Percentiles rank a stretch among this genome's conserved stretches.
Evolutionary conservation across 345 rosid species (phyloP).

Genomic region (Hibiscus tridactylites): DNA sequence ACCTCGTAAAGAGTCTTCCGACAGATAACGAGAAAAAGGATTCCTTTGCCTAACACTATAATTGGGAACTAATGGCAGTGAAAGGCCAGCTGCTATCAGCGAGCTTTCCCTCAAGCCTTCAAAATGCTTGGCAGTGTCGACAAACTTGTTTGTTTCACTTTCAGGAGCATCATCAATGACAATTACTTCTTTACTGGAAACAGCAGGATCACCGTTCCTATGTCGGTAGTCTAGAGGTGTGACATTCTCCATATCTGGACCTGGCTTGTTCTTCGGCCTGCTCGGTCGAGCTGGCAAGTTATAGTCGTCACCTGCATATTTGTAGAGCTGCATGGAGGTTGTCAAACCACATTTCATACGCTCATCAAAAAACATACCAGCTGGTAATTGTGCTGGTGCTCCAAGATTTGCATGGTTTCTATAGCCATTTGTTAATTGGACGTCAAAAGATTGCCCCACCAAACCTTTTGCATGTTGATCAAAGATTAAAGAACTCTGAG

Average conservation of each 20-base stretch:
- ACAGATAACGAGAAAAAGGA: slow-evolving; percentile 25
- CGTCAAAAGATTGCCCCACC: slow-evolving; percentile 23
- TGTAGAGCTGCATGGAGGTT: slow-evolving; percentile 19
- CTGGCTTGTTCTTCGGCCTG: slow-evolving; percentile 19
- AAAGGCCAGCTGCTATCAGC: slow-evolving; percentile 19
- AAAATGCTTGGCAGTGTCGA: slow-evolving; percentile 12
- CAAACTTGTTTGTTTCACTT: slow-evolving; percentile 16
- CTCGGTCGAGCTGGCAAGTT: slow-evolving; percentile 14
- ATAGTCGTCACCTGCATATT: slow-evolving; percentile 16
- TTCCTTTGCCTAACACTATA: slow-evolving; percentile 17
- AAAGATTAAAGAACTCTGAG: slow-evolving; percentile 26
- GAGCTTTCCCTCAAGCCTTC: slow-evolving; percentile 21
- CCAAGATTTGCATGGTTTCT: slow-evolving; percentile 12
- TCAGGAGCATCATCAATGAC: slow-evolving; percentile 47
- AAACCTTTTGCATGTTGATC: slow-evolving; percentile 19
- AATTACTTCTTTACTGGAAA: slow-evolving; percentile 34
- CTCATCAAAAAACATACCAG: slow-evolving; percentile 21
- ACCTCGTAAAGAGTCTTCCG: slow-evolving; percentile 22
- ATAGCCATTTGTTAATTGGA: slow-evolving; percentile 16
- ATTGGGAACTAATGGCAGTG: slow-evolving; percentile 13
- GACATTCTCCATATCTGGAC: slow-evolving; percentile 11
- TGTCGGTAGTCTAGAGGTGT: slow-evolving; percentile 9
- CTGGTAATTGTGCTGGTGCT: slow-evolving; percentile 19
- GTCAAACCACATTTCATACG: slow-evolving; percentile 14
- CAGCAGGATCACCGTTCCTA: slow-evolving; percentile 18